A percentile compares a stretch with the other conserved stretches of the same genome.
phyloP scores from a whole-genome alignment of 163 green algal species.

The Scenedesmus sp. region DNA sequence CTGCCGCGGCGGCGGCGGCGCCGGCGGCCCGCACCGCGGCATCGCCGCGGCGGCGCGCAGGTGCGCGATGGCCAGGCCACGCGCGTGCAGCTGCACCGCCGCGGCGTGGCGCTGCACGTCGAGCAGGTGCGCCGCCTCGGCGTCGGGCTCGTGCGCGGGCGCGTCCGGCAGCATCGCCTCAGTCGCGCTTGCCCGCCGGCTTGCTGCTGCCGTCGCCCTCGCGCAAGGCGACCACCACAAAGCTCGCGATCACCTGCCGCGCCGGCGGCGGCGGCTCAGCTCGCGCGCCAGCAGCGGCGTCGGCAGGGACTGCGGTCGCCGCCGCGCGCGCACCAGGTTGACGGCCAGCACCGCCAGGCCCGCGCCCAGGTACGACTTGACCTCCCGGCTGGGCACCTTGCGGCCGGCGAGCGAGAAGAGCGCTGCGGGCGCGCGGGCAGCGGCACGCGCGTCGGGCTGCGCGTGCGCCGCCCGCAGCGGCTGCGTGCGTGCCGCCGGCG shows the following conservation, averaged over 20 bases:
- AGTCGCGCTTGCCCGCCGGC: conserved; percentile 7
- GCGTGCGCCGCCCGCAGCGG: no score
- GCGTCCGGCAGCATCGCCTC: neutral
- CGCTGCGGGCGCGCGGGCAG: conserved; percentile 22
- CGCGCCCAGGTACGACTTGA: conserved; percentile 31
- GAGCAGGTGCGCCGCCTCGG: conserved; percentile 15
- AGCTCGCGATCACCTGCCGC: conserved; percentile 41
- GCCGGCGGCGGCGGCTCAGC: neutral
- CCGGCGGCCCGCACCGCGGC: conserved; percentile 16
- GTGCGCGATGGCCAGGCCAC: conserved; percentile 21
- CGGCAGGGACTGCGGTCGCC: neutral
- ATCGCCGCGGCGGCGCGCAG: conserved; percentile 7
- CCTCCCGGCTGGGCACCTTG: conserved; percentile 2
- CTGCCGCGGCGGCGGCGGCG: neutral
- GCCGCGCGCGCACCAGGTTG: conserved; percentile 26
- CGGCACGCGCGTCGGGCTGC: neutral
- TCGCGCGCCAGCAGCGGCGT: neutral
- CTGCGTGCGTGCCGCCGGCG: neutral
- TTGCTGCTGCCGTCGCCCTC: conserved; percentile 28
- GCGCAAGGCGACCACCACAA: conserved; percentile 36
- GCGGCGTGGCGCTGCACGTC: conserved; percentile 32
- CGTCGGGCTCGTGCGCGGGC: conserved; percentile 13
- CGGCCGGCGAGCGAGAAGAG: conserved; percentile 13
- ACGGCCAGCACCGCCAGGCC: conserved; percentile 43
- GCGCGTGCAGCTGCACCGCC: conserved; percentile 37